Evolutionary conservation across 371 early-diverging fungal species (phyloP).

Genomic region (Catenaria anguillulae): DNA sequence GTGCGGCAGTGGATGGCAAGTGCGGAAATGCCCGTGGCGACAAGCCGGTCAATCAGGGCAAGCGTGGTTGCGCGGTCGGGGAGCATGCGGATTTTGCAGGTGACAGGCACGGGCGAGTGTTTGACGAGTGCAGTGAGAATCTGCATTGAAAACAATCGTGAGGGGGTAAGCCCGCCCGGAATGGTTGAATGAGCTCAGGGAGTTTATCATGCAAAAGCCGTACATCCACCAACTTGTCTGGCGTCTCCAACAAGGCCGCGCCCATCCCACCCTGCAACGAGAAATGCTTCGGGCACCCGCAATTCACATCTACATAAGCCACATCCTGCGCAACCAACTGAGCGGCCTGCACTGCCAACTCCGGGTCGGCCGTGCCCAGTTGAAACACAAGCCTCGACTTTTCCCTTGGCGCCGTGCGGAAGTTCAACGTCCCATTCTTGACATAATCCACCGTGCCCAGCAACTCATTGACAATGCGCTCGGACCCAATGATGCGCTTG

Average conservation of each 20-base stretch:
- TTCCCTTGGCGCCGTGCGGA: conserved; percentile 8
- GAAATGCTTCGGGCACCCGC: conserved; percentile 93
- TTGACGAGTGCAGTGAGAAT: conserved; percentile 64
- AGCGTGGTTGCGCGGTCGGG: conserved; percentile 58
- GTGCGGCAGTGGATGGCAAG: conserved; percentile 85
- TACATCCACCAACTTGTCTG: conserved; percentile 30
- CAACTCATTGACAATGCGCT: conserved; percentile 47
- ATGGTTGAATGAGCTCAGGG: not conserved
- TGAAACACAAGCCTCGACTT: conserved; percentile 13
- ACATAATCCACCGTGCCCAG: conserved; percentile 53
- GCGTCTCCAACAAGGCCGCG: conserved; percentile 70
- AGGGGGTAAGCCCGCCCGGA: conserved; percentile 7
- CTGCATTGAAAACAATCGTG: conserved; percentile 9
- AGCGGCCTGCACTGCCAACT: conserved; percentile 76
- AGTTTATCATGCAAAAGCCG: not conserved
- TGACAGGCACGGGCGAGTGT: conserved; percentile 44
- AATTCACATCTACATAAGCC: conserved; percentile 46
- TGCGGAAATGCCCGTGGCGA: conserved; percentile 70
- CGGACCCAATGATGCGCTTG: conserved; percentile 64
- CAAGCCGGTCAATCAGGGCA: conserved; percentile 63
- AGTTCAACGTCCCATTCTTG: conserved; percentile 6
- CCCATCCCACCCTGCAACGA: conserved; percentile 93
- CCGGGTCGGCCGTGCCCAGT: conserved; percentile 68
- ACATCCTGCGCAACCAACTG: conserved; percentile 1
- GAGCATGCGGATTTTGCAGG: conserved; percentile 47